phyloP scores from a whole-genome alignment of 345 rosid species.

The Raphanus raphanistrum region DNA sequence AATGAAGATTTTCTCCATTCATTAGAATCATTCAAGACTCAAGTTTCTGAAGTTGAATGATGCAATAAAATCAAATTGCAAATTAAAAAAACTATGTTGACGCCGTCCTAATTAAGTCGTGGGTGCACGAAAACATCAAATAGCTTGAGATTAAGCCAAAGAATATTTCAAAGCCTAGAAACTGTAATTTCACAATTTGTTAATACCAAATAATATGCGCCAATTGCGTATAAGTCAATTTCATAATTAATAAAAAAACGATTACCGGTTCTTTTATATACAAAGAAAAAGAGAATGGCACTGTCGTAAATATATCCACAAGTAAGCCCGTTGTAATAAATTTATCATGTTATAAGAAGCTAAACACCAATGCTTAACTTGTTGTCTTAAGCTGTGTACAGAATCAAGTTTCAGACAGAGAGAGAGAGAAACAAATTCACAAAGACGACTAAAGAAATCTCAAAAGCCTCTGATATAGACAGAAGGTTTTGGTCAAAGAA shows the following conservation, averaged over 20 bases:
- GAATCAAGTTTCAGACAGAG: slow-evolving; percentile 5
- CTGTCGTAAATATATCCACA: neutral
- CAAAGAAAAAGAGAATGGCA: slow-evolving; percentile 16
- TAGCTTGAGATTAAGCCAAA: slow-evolving; percentile 8
- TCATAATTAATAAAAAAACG: neutral
- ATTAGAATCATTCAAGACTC: neutral
- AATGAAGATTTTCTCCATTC: neutral
- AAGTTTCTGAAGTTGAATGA: neutral
- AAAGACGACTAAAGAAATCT: neutral
- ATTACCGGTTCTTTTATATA: neutral
- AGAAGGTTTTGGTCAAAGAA: slow-evolving; percentile 6
- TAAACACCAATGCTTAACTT: slow-evolving; percentile 17
- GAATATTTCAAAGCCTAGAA: slow-evolving; percentile 35
- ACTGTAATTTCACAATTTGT: neutral
- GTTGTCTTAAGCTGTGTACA: slow-evolving; percentile 38
- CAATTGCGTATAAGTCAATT: slow-evolving; percentile 7
- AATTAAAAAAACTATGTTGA: neutral
- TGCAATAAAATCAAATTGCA: neutral
- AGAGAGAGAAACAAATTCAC: neutral
- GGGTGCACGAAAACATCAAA: slow-evolving; percentile 36
- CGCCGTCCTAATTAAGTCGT: slow-evolving; percentile 28
- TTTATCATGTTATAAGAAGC: slow-evolving; percentile 34
- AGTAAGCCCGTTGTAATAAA: slow-evolving; percentile 4
- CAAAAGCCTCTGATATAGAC: slow-evolving; percentile 7
- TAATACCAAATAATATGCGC: neutral